phyloP scores from a whole-genome alignment of 345 rosid species.

The Clarkia xantiana region DNA sequence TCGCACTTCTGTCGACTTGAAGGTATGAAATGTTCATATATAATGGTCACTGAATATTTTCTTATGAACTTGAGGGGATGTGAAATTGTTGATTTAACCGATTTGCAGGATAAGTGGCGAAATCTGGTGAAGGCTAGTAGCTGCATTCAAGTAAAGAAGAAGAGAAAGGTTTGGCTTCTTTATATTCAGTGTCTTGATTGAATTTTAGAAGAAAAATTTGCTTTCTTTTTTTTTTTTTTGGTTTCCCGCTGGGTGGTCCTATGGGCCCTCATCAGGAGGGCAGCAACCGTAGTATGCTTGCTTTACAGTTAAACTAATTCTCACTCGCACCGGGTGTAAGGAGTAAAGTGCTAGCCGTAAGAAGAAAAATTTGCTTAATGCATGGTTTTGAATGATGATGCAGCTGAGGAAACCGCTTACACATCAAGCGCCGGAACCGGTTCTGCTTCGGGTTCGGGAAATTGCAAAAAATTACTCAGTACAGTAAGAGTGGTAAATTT shows the following conservation, averaged over 20 bases:
- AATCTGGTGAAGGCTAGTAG: slow-evolving; percentile 20
- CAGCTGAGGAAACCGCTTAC: slow-evolving; percentile 12
- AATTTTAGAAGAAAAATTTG: background rate
- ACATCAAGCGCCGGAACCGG: slow-evolving; percentile 15
- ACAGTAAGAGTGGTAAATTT: too few species aligned
- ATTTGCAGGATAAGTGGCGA: slow-evolving; percentile 27
- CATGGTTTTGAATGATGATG: slow-evolving; percentile 5
- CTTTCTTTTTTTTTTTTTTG: too few species aligned
- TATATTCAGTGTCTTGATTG: background rate
- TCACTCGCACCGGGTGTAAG: too few species aligned
- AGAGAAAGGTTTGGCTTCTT: slow-evolving; percentile 10
- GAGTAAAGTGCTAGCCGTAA: too few species aligned
- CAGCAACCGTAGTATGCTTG: too few species aligned
- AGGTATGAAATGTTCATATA: slow-evolving; percentile 10
- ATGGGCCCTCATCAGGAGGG: too few species aligned
- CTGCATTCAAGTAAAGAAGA: slow-evolving; percentile 9
- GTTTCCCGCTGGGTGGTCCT: too few species aligned
- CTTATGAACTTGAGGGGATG: background rate
- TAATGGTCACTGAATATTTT: background rate
- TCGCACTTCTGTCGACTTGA: slow-evolving; percentile 23
- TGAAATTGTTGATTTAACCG: background rate
- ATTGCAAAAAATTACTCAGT: slow-evolving; percentile 5
- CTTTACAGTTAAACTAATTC: too few species aligned
- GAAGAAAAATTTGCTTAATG: background rate
- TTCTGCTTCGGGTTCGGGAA: slow-evolving; percentile 15